Evolutionary conservation across 2,329 filamentous ascomycete species (phyloP), one percentile per base, ranked within the genome.

Genomic region (Fusarium torreyae): DNA sequence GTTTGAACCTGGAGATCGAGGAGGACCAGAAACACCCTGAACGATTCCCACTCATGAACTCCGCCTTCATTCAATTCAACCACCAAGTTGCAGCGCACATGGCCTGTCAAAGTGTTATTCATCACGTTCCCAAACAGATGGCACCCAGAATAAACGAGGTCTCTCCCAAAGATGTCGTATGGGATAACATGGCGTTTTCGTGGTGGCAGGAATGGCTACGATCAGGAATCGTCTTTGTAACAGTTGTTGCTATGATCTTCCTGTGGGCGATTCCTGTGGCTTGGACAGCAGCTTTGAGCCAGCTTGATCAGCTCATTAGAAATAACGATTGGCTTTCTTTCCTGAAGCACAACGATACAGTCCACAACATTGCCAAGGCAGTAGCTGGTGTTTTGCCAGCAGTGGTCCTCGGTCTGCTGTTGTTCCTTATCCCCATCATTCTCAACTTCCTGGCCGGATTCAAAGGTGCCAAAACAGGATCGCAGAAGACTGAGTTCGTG

Each of bases 41-140:
- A 70, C 89, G 91, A 6, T 98, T 94, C 67, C 94, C 95, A 0
- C 82, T 94, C 46, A 97, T 98, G 94, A 97, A 93, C 75, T 97
- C 95, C 1, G 96, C 96, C 1, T 99, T 99, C 73, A 94, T 99
- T 65, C 96, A 99, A 77, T 99, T 99, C 85, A 97, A 99, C 76
- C 92, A 98, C 76, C 96, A 99, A 77, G 93, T 98, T 3, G 94
- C 95, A 7, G 96, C 96, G 0, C 96, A 99, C 75, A 98, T 99
- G 96, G 96, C 95, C 60, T 98, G 94, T 77, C 96, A 99, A 78
- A 90, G 93, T 48, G 86, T 97, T 45, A 94, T 92, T 39, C 94
- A 98, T 77, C 96, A 99, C 74, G 80, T 97, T 1, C 96, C 96
- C 2, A 93, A 93, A 73, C 92, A 97, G 45, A 99, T 99, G 96